Evolutionary conservation across 192 early-diverging fungal species (phyloP).

Genomic region (Coemansia sp.): DNA sequence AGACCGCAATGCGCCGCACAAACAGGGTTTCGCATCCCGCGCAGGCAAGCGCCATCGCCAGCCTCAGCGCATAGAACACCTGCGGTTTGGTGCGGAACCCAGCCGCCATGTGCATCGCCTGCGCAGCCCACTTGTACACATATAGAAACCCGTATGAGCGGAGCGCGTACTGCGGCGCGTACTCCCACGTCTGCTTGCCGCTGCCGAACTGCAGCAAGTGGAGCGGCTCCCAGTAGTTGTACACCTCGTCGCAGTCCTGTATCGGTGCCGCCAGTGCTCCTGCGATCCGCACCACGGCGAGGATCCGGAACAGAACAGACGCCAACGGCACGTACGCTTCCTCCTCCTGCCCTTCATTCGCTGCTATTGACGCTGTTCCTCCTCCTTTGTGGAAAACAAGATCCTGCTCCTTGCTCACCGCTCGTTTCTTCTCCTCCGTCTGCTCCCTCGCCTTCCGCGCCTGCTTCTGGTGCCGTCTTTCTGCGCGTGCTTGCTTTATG

Average conservation of each 20-base stretch:
- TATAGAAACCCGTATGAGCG: conserved; percentile 82
- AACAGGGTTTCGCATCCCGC: conserved; percentile 72
- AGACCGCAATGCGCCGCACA: conserved; percentile 61
- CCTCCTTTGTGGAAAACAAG: too few species aligned
- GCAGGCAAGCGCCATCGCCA: conserved; percentile 62
- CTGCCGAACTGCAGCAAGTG: conserved; percentile 82
- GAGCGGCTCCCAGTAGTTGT: conserved; percentile 96
- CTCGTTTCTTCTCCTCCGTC: neutral
- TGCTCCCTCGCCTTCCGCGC: conserved; percentile 5
- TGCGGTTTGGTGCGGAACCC: conserved; percentile 42
- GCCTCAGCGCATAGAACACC: conserved; percentile 74
- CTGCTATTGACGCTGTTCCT: too few species aligned
- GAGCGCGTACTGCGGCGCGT: conserved; percentile 83
- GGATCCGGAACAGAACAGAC: conserved; percentile 25
- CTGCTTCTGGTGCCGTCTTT: conserved; percentile 11
- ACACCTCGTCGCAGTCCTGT: conserved; percentile 68
- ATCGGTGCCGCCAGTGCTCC: conserved; percentile 42
- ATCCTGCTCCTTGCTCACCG: neutral
- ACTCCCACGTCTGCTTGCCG: conserved; percentile 98
- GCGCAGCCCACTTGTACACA: conserved; percentile 58
- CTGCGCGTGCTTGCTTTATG: conserved; percentile 15
- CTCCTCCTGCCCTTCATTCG: neutral
- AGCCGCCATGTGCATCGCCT: conserved; percentile 50
- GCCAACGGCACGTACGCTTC: conserved; percentile 26
- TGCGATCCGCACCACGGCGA: conserved; percentile 20